Evolutionary conservation across 2,329 filamentous ascomycete genomes (phyloP).

Genomic region (Aureobasidium sp.): DNA sequence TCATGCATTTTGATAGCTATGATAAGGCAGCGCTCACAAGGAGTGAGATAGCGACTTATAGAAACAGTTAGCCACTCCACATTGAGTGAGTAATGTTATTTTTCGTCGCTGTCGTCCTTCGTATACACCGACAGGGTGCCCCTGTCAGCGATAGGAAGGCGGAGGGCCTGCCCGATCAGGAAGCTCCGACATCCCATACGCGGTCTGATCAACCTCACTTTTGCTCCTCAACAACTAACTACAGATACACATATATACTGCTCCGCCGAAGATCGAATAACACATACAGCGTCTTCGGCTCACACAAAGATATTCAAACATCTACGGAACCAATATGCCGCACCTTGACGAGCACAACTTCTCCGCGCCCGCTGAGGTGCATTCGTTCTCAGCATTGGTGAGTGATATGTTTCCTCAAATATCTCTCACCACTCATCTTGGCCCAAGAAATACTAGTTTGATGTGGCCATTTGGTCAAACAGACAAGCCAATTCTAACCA

Average conservation of each 20-base stretch:
- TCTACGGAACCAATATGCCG: slow-evolving; percentile 17
- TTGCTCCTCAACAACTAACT: neutral
- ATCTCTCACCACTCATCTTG: neutral
- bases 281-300: neutral
- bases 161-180: neutral
- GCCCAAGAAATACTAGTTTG: neutral
- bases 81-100: too few relatives aligned
- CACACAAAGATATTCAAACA: too few relatives aligned
- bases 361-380: slow-evolving; percentile 32
- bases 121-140: too few relatives aligned
- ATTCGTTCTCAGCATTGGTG: slow-evolving; percentile 38
- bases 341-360: slow-evolving; percentile 29
- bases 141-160: neutral
- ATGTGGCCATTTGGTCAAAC: neutral
- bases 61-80: too few relatives aligned
- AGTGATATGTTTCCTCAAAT: slow-evolving; percentile 8
- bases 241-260: neutral
- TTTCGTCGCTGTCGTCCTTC: too few relatives aligned
- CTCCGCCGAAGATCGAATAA: neutral
- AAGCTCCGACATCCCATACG: neutral
- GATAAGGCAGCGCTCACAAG: too few relatives aligned
- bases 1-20: too few relatives aligned
- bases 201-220: neutral
- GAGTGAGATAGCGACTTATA: too few relatives aligned
- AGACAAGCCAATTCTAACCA: neutral